phyloP scores from a whole-genome alignment of 257 asterid species.

The Solanum ossicruentum region DNA sequence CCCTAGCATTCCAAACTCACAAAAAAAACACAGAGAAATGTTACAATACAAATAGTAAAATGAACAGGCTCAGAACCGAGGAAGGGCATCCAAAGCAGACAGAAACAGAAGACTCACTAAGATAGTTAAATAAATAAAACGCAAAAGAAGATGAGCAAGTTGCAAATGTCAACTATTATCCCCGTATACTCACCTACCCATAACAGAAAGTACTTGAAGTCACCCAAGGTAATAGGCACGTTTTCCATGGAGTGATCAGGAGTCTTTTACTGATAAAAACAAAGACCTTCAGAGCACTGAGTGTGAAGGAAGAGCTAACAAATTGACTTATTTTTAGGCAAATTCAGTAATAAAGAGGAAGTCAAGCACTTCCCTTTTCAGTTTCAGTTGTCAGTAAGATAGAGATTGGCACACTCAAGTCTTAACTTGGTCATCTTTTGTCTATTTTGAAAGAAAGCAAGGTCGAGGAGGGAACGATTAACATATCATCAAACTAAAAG shows the following conservation, averaged over 20 bases:
- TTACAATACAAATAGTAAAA: neutral
- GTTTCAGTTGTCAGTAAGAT: neutral
- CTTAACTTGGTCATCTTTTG: neutral
- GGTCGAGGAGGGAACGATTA: neutral
- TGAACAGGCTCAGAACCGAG: neutral
- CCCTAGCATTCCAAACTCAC: neutral
- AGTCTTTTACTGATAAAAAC: neutral
- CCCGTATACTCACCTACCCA: neutral
- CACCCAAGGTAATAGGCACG: neutral
- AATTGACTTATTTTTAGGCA: neutral
- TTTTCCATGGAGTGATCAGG: neutral
- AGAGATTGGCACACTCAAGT: neutral
- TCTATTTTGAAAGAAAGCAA: neutral
- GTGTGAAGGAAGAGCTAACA: neutral
- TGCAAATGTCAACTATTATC: neutral
- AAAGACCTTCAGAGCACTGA: neutral
- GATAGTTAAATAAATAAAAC: neutral
- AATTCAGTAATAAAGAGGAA: neutral
- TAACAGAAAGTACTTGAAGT: neutral
- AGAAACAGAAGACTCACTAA: neutral
- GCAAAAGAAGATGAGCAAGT: neutral
- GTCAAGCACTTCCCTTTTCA: neutral
- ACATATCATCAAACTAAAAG: constrained; percentile 8
- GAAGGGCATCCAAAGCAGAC: neutral
- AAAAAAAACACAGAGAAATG: neutral